Evolutionary conservation across 345 rosid genomes (phyloP), one percentile per base, ranked within the genome.

Genomic region (Salix koriyanagi): DNA sequence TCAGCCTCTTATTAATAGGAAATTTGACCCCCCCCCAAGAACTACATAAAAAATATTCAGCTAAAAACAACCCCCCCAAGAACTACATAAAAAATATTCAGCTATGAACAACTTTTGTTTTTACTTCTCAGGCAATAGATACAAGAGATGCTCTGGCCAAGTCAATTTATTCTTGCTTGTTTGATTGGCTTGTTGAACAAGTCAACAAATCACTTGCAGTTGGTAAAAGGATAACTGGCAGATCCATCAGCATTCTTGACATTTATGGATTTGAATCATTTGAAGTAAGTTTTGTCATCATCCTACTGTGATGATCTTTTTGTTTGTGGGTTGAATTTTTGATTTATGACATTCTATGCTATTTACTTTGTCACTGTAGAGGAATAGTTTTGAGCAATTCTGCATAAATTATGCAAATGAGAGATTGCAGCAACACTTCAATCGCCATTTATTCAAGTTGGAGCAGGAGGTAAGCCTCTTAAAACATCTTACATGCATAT

Each of bases 331-430:
- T 50, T 23, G 19, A 34, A 26, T 12, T 42, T 52, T 52, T 48
- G 67, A 37, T 62, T 62, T 34, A 36, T 77, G 28, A 61, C 36
- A 23, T 67, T 70, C 74, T 71, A 83, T 76, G 46, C 64, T 9
- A 65, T 72, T 36, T 79, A 71, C 13, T 65, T 65, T 75, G 30
- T 77, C 75, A 9, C 34, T 85, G 88, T 92, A 96, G 99, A 91
- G 89, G 76, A 96, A 96, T 86, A 96, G 99, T 83, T 96, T 96
- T 83, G 99, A 96, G 90, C 99, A 96, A 82, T 95, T 95, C 75
- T 95, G 99, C 86, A 95, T 95, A 83, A 95, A 95, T 81, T 95
- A 95, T 88, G 99, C 99, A 64, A 95, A 95, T 82, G 99, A 95
- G 88, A 93, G 99, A 87, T 79, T 95, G 85, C 99, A 96, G 85